These are phyloP conservation scores for Exophiala dermatitidis DNA, from an alignment of 2,329 filamentous ascomycete species.

Conservation along the genomic window DNA sequence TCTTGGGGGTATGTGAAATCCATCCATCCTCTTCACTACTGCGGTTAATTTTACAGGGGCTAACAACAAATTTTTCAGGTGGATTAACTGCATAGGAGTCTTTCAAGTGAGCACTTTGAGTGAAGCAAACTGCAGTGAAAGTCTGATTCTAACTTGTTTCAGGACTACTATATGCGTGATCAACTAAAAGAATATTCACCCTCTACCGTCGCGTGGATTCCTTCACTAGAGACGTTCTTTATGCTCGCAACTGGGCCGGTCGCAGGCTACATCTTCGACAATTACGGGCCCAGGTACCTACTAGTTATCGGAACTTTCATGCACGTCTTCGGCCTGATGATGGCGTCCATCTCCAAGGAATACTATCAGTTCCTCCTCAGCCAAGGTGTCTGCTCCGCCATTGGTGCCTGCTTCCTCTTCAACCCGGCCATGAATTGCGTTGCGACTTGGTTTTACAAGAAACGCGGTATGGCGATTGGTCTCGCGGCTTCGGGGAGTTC, in stretches of 20 bases:
- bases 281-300: conserved; percentile 53
- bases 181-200: conserved; percentile 45
- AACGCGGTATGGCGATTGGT: conserved; percentile 48
- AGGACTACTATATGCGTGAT: conserved; percentile 48
- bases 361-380: conserved; percentile 54
- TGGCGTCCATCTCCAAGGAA: conserved; percentile 47
- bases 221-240: conserved; percentile 42
- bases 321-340: conserved; percentile 54
- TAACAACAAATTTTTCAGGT: conserved; percentile 13
- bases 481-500: conserved; percentile 49
- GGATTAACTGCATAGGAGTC: conserved; percentile 40
- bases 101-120: conserved; percentile 39
- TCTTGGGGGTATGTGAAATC: conserved; percentile 46
- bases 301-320: conserved; percentile 46
- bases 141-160: too few species aligned
- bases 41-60: neutral
- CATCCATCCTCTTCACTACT: too few species aligned
- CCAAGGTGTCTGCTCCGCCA: conserved; percentile 48
- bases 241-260: conserved; percentile 48
- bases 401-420: conserved; percentile 47
- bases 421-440: conserved; percentile 37
- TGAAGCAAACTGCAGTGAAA: too few species aligned
- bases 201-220: conserved; percentile 57
- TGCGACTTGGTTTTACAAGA: conserved; percentile 48
- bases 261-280: conserved; percentile 58